A percentile compares a stretch with the other conserved stretches of the same genome.
phyloP scores from a whole-genome alignment of 257 asterid genomes.

The Capsicum baccatum region DNA sequence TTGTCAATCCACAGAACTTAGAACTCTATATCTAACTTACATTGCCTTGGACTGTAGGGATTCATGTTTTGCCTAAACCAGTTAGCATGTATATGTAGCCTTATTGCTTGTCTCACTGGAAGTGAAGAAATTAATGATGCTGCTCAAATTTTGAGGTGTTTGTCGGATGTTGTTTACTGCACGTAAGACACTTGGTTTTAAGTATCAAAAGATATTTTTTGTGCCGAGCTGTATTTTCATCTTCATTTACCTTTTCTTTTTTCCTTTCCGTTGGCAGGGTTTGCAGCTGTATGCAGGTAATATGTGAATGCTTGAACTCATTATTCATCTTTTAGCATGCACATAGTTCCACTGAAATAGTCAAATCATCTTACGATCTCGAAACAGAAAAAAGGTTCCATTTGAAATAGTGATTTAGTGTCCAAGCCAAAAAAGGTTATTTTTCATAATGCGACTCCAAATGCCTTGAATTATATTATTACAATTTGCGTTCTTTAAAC shows the following conservation, averaged over 20 bases:
- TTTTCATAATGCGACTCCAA: neutral
- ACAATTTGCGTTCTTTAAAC: neutral
- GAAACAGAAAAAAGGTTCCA: neutral
- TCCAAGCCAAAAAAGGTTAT: neutral
- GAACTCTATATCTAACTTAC: neutral
- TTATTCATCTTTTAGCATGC: constrained; percentile 12
- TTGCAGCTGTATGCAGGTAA: constrained; percentile 61
- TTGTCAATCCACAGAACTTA: neutral
- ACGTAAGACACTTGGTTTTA: constrained; percentile 31
- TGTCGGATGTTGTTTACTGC: constrained; percentile 39
- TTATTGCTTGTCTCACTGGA: constrained; percentile 43
- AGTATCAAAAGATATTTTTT: neutral
- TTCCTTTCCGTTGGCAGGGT: constrained; percentile 43
- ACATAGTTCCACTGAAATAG: neutral
- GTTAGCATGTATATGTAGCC: constrained; percentile 50
- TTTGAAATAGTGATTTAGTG: neutral
- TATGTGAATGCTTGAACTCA: neutral
- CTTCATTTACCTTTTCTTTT: constrained; percentile 5
- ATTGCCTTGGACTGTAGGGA: constrained; percentile 38
- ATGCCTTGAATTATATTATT: neutral
- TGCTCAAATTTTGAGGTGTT: constrained; percentile 43
- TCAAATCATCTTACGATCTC: constrained; percentile 1
- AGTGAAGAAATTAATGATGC: constrained; percentile 40
- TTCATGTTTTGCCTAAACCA: constrained; percentile 49
- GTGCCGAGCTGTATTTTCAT: neutral